Percentiles rank a stretch among this genome's conserved stretches.
phyloP scores from a whole-genome alignment of 2,329 filamentous ascomycete genomes.

The Botrytis byssoidea region DNA sequence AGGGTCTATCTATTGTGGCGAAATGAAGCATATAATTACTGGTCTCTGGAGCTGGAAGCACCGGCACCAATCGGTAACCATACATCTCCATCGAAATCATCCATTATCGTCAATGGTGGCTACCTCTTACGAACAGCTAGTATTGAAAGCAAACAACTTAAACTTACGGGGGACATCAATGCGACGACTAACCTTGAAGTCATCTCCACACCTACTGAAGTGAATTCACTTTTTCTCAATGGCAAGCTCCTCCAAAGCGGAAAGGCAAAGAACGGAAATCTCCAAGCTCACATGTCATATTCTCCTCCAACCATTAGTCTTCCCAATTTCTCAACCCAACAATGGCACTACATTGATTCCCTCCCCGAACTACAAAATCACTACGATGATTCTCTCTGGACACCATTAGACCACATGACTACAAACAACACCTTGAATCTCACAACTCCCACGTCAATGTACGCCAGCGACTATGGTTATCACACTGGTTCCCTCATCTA shows the following conservation, averaged over 20 bases:
- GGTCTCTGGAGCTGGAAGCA: constrained; percentile 44
- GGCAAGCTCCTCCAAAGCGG: constrained; percentile 39
- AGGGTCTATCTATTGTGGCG: constrained; percentile 47
- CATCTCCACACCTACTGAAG: constrained; percentile 54
- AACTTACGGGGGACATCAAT: constrained; percentile 69
- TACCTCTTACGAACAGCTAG: constrained; percentile 61
- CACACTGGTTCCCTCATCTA: constrained; percentile 66
- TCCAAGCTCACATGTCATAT: constrained; percentile 44
- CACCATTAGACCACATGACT: constrained; percentile 43
- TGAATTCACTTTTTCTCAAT: constrained; percentile 38
- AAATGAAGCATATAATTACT: constrained; percentile 65
- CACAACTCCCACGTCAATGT: constrained; percentile 62
- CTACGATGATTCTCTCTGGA: constrained; percentile 70
- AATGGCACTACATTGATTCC: constrained; percentile 66
- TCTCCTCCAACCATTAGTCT: constrained; percentile 50
- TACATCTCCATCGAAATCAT: constrained; percentile 20
- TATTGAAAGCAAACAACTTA: constrained; percentile 52
- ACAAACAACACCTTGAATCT: constrained; percentile 44
- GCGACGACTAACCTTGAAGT: constrained; percentile 52
- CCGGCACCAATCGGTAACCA: constrained; percentile 13
- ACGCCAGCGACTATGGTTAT: constrained; percentile 70
- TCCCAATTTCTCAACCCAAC: constrained; percentile 53
- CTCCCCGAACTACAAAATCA: constrained; percentile 61
- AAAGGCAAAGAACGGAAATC: constrained; percentile 53
- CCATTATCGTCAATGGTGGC: constrained; percentile 58